Percentiles rank a stretch among this genome's conserved stretches.
Conservation (phyloP, 1,139 yeast genomes). For the Magnusiomyces paraingens region DNA sequence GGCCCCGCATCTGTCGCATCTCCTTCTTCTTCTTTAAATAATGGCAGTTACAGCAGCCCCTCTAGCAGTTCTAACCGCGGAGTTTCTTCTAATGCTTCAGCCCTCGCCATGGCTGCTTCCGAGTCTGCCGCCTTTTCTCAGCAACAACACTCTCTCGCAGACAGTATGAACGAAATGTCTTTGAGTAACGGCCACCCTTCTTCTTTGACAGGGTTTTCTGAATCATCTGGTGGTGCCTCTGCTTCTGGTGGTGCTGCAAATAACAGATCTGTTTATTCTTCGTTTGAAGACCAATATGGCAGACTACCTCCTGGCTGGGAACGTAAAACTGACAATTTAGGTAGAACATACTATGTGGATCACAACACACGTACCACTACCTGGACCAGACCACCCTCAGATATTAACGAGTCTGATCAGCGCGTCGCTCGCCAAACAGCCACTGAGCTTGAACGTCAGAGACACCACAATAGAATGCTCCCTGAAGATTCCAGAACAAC, state of each 20-base stretch:
- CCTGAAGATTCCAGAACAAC: conserved; percentile 54
- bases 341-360: conserved; percentile 95
- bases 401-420: conserved; percentile 36
- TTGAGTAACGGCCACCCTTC: conserved; percentile 15
- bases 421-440: conserved; percentile 43
- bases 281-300: conserved; percentile 96
- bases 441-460: conserved; percentile 83
- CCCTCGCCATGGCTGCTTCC: conserved; percentile 20
- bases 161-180: conserved; percentile 8
- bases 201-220: too few relatives aligned
- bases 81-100: conserved; percentile 17
- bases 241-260: conserved; percentile 23
- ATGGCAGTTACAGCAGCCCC: conserved; percentile 10
- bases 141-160: conserved; percentile 19
- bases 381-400: conserved; percentile 89
- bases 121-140: conserved; percentile 23
- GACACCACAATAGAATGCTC: conserved; percentile 82
- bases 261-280: conserved; percentile 34
- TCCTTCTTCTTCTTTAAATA: conserved; percentile 11
- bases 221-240: conserved; percentile 18
- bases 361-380: conserved; percentile 97
- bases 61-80: conserved; percentile 6
- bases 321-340: conserved; percentile 93
- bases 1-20: conserved; percentile 13
- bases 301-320: conserved; percentile 99